Evolutionary conservation across 2,329 filamentous ascomycete genomes (phyloP).

Genomic region (Monilinia fructigena): DNA sequence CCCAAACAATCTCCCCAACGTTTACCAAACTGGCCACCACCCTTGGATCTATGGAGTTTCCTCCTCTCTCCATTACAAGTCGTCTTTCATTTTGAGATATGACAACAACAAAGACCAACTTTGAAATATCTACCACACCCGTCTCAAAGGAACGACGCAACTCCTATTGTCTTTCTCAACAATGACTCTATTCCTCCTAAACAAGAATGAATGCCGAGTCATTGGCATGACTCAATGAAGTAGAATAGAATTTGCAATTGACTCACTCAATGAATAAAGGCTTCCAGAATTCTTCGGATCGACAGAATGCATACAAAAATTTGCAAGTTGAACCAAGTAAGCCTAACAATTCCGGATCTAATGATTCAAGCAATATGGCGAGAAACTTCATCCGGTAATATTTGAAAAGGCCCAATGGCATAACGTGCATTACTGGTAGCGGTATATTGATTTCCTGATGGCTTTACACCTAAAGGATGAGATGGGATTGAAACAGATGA

Average conservation of each 20-base stretch:
- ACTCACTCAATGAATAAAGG: conserved; percentile 80
- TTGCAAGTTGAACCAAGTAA: conserved; percentile 75
- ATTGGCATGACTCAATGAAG: not conserved
- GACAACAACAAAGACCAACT: not conserved
- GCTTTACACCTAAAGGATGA: conserved; percentile 83
- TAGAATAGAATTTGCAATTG: conserved; percentile 12
- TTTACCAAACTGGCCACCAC: not conserved
- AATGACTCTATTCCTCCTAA: not conserved
- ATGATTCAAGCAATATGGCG: conserved; percentile 69
- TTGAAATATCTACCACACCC: not conserved
- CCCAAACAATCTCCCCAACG: not conserved
- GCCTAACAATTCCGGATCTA: conserved; percentile 63
- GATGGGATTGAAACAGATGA: conserved; percentile 59
- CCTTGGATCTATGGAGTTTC: not conserved
- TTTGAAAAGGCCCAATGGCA: conserved; percentile 62
- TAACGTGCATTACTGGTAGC: conserved; percentile 64
- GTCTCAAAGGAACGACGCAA: conserved; percentile 4
- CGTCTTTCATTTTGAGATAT: not conserved
- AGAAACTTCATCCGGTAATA: conserved; percentile 82
- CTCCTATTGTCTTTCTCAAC: not conserved
- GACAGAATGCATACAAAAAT: conserved; percentile 81
- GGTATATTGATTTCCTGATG: conserved; percentile 78
- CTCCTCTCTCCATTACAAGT: not conserved
- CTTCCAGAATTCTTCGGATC: conserved; percentile 88
- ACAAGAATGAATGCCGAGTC: not conserved